phyloP scores from a whole-genome alignment of 441 rosid genomes.

The Syzygium malaccense region DNA sequence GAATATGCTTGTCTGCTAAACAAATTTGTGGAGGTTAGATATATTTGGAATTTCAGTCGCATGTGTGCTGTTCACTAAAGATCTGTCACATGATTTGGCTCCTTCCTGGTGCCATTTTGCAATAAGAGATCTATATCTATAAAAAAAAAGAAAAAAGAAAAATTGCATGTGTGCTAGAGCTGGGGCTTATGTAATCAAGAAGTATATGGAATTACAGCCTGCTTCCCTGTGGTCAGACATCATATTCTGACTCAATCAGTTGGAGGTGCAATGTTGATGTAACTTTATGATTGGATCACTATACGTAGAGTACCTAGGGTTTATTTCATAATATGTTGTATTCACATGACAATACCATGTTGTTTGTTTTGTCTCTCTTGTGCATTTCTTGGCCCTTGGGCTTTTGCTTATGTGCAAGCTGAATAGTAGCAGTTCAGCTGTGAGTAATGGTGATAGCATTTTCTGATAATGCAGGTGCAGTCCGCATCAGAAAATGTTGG shows the following conservation, averaged over 20 bases:
- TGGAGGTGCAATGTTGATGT: background rate
- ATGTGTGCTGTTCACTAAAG: background rate
- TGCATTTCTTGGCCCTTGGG: background rate
- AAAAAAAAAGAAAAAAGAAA: background rate
- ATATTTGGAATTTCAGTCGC: background rate
- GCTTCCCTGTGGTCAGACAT: background rate
- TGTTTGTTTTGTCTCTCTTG: background rate
- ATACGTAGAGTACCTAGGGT: background rate
- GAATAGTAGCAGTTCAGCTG: background rate
- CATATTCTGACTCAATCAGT: background rate
- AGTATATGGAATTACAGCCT: background rate
- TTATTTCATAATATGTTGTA: background rate
- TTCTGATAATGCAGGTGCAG: constrained; percentile 45
- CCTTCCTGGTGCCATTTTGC: background rate
- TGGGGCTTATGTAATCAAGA: background rate
- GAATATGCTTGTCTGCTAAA: background rate
- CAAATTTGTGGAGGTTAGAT: background rate
- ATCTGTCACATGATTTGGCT: background rate
- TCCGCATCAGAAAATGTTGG: constrained; percentile 48
- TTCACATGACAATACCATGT: background rate
- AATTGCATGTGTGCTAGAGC: background rate
- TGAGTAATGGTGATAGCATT: background rate
- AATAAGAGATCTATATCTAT: background rate
- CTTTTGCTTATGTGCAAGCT: background rate
- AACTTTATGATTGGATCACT: background rate